Conservation (phyloP, 2,329 filamentous ascomycete species). For the Rhexocercosporidium sp. region DNA sequence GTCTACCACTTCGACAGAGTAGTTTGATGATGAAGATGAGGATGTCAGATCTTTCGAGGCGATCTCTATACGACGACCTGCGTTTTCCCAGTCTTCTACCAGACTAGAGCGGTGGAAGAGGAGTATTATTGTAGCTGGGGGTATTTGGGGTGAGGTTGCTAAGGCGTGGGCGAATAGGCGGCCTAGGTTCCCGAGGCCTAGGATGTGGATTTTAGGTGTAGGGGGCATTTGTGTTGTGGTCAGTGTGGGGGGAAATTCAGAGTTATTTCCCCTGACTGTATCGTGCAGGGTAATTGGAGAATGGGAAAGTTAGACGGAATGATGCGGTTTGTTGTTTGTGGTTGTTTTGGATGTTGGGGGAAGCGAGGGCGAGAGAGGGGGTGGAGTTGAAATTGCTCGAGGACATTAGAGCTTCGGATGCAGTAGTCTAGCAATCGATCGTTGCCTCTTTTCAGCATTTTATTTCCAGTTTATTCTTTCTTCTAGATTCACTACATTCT, state of each 20-base stretch:
- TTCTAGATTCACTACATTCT: no score
- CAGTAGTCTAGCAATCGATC: no score
- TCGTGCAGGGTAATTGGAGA: not conserved
- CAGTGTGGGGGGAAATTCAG: not conserved
- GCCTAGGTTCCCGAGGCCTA: constrained; percentile 83
- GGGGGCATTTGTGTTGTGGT: not conserved
- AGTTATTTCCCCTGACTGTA: not conserved
- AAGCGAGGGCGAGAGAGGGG: constrained; percentile 1
- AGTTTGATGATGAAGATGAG: constrained; percentile 30
- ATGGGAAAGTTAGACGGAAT: not conserved
- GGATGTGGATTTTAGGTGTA: constrained; percentile 61
- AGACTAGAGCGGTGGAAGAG: constrained; percentile 67
- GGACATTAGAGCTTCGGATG: not conserved
- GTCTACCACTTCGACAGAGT: constrained; percentile 30
- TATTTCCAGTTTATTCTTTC: no score
- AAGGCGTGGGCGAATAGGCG: constrained; percentile 78
- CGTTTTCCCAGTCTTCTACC: constrained; percentile 52
- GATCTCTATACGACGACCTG: constrained; percentile 26
- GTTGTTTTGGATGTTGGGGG: not conserved
- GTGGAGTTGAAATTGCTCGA: not conserved
- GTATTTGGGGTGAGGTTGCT: constrained; percentile 40
- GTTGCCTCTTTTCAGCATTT: no score
- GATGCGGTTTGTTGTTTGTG: not conserved
- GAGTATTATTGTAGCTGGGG: constrained; percentile 72
- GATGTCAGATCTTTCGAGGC: constrained; percentile 31